Evolutionary conservation across 1,139 yeast genomes (phyloP).

Genomic region (Protomyces gravidus): DNA sequence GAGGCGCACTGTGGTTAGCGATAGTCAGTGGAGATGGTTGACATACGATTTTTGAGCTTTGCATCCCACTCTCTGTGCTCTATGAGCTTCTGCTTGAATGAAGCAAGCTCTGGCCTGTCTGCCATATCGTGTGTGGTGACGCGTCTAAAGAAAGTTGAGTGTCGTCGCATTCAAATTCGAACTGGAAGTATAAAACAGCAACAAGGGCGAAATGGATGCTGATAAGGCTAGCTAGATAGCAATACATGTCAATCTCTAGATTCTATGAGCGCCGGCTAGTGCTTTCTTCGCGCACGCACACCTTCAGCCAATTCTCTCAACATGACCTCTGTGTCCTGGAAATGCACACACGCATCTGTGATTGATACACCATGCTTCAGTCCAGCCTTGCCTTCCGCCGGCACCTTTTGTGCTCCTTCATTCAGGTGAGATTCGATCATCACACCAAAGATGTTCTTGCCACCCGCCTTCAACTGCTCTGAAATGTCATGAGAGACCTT

Average conservation of each 20-base stretch:
- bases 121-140: conserved; percentile 1
- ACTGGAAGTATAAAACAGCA: too few relatives aligned
- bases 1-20: conserved; percentile 49
- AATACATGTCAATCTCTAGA: too few relatives aligned
- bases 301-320: conserved; percentile 70
- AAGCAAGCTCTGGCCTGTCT: conserved; percentile 39
- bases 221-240: too few relatives aligned
- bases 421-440: conserved; percentile 91
- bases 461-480: conserved; percentile 68
- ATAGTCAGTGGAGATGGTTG: conserved; percentile 33
- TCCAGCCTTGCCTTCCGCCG: conserved; percentile 55
- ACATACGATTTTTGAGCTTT: conserved; percentile 59
- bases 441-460: conserved; percentile 74
- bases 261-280: background rate
- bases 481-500: conserved; percentile 78
- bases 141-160: too few relatives aligned
- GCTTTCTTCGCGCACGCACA: conserved; percentile 64
- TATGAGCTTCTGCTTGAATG: conserved; percentile 76
- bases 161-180: too few relatives aligned
- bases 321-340: conserved; percentile 76
- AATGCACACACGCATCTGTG: conserved; percentile 93
- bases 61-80: conserved; percentile 97
- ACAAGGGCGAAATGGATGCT: too few relatives aligned
- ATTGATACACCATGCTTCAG: conserved; percentile 89
- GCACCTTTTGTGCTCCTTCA: conserved; percentile 91